A percentile compares a stretch with the other conserved stretches of the same genome.
phyloP scores from a whole-genome alignment of 2,329 filamentous ascomycete species.

The Pseudocercospora fijiensis region DNA sequence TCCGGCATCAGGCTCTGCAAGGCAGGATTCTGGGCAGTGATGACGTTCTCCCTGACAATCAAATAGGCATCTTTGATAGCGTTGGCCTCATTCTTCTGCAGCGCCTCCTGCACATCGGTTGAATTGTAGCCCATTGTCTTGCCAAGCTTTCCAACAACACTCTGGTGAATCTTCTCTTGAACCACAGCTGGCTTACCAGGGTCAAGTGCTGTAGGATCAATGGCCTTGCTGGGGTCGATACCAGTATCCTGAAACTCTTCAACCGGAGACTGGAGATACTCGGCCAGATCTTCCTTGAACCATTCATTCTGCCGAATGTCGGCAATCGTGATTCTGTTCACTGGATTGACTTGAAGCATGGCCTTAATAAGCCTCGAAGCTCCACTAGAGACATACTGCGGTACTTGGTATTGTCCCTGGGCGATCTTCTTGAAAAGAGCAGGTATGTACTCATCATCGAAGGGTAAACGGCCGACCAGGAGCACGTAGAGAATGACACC shows the following conservation, averaged over 20 bases:
- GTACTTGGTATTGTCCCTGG: slow-evolving; percentile 87
- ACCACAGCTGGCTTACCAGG: slow-evolving; percentile 74
- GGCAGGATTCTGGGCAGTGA: slow-evolving; percentile 87
- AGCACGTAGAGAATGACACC: slow-evolving; percentile 66
- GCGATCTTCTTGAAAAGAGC: slow-evolving; percentile 97
- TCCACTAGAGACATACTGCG: slow-evolving; percentile 83
- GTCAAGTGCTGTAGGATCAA: slow-evolving; percentile 77
- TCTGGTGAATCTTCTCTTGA: slow-evolving; percentile 85
- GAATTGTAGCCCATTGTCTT: slow-evolving; percentile 98
- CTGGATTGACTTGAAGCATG: slow-evolving; percentile 93
- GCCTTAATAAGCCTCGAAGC: slow-evolving; percentile 80
- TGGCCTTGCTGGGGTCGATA: slow-evolving; percentile 89
- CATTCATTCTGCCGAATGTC: slow-evolving; percentile 92
- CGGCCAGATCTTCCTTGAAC: slow-evolving; percentile 83
- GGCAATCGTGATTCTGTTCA: slow-evolving; percentile 88
- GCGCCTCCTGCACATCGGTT: slow-evolving; percentile 89
- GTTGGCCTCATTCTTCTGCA: slow-evolving; percentile 88
- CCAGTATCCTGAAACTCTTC: slow-evolving; percentile 93
- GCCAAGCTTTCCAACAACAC: slow-evolving; percentile 91
- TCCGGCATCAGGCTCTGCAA: slow-evolving; percentile 46
- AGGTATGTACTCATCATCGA: slow-evolving; percentile 98
- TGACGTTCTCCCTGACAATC: slow-evolving; percentile 94
- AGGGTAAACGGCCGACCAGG: slow-evolving; percentile 71
- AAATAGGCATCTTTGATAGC: slow-evolving; percentile 99
- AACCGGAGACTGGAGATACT: slow-evolving; percentile 80